phyloP scores from a whole-genome alignment of 768 basidiomycete genomes.

The Pleurotus pulmonarius region DNA sequence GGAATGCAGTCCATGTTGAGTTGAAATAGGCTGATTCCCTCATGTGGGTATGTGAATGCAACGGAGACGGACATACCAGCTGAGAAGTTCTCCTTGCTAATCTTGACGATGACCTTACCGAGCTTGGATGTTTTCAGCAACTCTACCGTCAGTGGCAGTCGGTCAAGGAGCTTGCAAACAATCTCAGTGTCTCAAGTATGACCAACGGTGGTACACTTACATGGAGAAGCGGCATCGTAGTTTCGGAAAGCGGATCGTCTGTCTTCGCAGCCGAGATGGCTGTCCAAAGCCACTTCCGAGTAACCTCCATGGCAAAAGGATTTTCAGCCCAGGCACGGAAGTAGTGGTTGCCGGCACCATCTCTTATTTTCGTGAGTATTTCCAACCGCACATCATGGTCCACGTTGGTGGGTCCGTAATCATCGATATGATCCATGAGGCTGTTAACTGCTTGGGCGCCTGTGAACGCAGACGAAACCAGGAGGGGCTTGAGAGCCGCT shows the following conservation, averaged over 20 bases:
- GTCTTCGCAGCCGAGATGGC: slow-evolving; percentile 49
- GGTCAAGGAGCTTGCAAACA: slow-evolving; percentile 68
- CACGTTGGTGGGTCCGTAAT: slow-evolving; percentile 61
- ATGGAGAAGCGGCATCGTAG: slow-evolving; percentile 83
- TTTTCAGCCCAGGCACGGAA: slow-evolving; percentile 86
- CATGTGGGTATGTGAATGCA: slow-evolving; percentile 9
- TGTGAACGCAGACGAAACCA: slow-evolving; percentile 57
- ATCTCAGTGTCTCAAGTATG: not conserved
- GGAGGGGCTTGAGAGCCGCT: slow-evolving; percentile 47
- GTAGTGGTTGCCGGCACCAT: slow-evolving; percentile 82
- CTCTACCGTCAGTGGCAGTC: slow-evolving; percentile 71
- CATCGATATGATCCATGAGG: slow-evolving; percentile 55
- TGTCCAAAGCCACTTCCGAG: slow-evolving; percentile 79
- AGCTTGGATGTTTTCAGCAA: slow-evolving; percentile 68
- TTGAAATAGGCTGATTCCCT: too few species aligned
- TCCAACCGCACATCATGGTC: slow-evolving; percentile 65
- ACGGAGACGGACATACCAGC: slow-evolving; percentile 63
- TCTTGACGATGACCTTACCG: slow-evolving; percentile 74
- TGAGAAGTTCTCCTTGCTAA: slow-evolving; percentile 71
- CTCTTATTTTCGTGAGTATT: slow-evolving; percentile 76
- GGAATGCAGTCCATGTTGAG: slow-evolving; percentile 17
- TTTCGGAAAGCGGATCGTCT: slow-evolving; percentile 59
- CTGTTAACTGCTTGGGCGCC: slow-evolving; percentile 65
- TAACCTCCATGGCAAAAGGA: slow-evolving; percentile 67
- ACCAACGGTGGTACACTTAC: slow-evolving; percentile 43